Evolutionary conservation across 495 filamentous ascomycete species (phyloP).

Genomic region (Podospora pseudopauciseta): DNA sequence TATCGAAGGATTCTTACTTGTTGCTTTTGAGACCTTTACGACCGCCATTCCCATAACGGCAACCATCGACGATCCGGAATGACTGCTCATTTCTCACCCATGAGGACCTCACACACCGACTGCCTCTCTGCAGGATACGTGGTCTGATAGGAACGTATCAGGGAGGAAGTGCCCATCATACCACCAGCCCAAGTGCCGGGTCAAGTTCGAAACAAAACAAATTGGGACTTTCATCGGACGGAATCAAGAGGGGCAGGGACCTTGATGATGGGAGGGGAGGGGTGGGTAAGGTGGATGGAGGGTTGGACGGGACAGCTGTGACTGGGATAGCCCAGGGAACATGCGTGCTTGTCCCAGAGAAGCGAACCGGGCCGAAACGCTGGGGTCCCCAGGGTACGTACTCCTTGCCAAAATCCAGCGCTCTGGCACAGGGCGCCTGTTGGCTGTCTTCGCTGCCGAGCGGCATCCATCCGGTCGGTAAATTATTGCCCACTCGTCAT

Average conservation of each 20-base stretch:
- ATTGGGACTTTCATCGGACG: background rate
- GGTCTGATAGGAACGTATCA: background rate
- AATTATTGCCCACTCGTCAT: constrained; percentile 15
- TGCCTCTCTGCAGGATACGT: background rate
- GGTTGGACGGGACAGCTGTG: background rate
- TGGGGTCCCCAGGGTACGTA: constrained; percentile 18
- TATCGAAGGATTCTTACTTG: constrained; percentile 22
- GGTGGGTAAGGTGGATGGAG: constrained; percentile 1
- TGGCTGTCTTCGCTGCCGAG: constrained; percentile 14
- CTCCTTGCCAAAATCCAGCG: constrained; percentile 14
- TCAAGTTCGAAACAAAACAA: background rate
- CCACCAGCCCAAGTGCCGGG: background rate
- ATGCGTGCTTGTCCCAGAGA: constrained; percentile 2
- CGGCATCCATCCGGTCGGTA: constrained; percentile 28
- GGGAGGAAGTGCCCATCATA: background rate
- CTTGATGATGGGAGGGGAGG: background rate
- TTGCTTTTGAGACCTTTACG: background rate
- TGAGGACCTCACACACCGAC: background rate
- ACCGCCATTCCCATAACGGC: background rate
- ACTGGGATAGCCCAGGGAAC: background rate
- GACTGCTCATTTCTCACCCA: background rate
- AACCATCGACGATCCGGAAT: background rate
- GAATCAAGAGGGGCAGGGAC: background rate
- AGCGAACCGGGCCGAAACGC: constrained; percentile 25
- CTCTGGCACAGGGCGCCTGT: constrained; percentile 15